Conservation (phyloP, 805 yeast species). For the Cyberlindnera maritima region DNA sequence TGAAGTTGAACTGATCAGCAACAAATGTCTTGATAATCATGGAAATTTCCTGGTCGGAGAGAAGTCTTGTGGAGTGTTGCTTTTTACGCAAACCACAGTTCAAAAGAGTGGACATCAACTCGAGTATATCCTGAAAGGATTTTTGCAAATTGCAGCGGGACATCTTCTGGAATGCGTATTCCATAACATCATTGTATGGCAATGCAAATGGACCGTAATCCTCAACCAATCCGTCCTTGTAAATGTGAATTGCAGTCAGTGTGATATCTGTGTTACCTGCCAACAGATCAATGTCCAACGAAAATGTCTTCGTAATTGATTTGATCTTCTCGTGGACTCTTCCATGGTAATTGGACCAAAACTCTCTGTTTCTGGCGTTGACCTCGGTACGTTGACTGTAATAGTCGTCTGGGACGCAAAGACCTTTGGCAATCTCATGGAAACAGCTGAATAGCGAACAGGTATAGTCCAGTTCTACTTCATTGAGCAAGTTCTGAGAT, state of each 20-base stretch:
- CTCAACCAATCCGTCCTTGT: constrained; percentile 65
- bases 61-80: background rate
- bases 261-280: constrained; percentile 47
- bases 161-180: constrained; percentile 31
- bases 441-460: constrained; percentile 60
- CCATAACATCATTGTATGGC: constrained; percentile 36
- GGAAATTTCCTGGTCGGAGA: constrained; percentile 15
- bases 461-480: constrained; percentile 42
- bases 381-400: constrained; percentile 28
- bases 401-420: constrained; percentile 56
- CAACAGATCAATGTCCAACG: constrained; percentile 37
- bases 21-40: constrained; percentile 21
- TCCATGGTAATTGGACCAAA: constrained; percentile 20
- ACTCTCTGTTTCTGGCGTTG: constrained; percentile 23
- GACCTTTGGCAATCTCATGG: constrained; percentile 68
- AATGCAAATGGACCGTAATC: constrained; percentile 68
- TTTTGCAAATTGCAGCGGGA: constrained; percentile 25
- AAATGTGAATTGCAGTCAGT: constrained; percentile 60
- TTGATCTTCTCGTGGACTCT: constrained; percentile 23
- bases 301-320: constrained; percentile 34
- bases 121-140: constrained; percentile 16
- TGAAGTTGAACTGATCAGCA: constrained; percentile 18
- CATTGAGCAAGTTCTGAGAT: constrained; percentile 3
- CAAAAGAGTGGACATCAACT: constrained; percentile 19
- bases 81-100: constrained; percentile 17